Evolutionary conservation across 257 asterid species (phyloP).

Genomic region (Lithospermum erythrorhizon): DNA sequence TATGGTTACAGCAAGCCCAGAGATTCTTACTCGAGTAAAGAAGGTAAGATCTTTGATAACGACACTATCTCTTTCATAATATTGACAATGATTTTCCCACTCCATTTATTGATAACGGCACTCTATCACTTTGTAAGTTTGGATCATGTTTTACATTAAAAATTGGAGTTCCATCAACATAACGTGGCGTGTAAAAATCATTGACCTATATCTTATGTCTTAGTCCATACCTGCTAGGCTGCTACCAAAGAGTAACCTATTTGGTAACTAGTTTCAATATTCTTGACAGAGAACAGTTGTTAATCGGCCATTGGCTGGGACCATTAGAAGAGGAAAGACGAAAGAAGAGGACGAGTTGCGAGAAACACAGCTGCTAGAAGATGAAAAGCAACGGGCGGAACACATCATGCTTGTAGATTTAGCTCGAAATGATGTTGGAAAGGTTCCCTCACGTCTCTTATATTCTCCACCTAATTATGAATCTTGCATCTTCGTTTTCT

Average conservation of each 20-base stretch:
- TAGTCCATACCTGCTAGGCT: no score
- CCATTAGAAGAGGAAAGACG: slow-evolving; percentile 63
- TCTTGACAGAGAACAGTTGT: slow-evolving; percentile 46
- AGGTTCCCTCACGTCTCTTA: slow-evolving; percentile 31
- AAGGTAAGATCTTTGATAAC: slow-evolving; percentile 41
- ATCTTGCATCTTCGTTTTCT: no score
- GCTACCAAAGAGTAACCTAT: no score
- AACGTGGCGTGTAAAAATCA: no score
- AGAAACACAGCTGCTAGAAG: slow-evolving; percentile 47
- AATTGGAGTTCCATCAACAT: no score
- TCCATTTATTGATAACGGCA: no score
- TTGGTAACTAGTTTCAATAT: slow-evolving; percentile 4
- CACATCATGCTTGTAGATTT: slow-evolving; percentile 85
- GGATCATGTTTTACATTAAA: no score
- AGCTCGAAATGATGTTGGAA: slow-evolving; percentile 83
- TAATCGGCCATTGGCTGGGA: slow-evolving; percentile 87
- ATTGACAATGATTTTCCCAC: no score
- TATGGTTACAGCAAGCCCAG: slow-evolving; percentile 90
- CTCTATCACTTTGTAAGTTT: no score
- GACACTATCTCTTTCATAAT: no score
- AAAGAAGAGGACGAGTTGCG: slow-evolving; percentile 48
- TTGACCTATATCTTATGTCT: no score
- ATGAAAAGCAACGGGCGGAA: slow-evolving; percentile 81
- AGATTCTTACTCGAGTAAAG: slow-evolving; percentile 57
- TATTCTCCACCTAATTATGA: no score